These are phyloP conservation scores for Hygrophoropsis aurantiaca DNA, from an alignment of 768 basidiomycete genomes.

Conservation along the genomic window DNA sequence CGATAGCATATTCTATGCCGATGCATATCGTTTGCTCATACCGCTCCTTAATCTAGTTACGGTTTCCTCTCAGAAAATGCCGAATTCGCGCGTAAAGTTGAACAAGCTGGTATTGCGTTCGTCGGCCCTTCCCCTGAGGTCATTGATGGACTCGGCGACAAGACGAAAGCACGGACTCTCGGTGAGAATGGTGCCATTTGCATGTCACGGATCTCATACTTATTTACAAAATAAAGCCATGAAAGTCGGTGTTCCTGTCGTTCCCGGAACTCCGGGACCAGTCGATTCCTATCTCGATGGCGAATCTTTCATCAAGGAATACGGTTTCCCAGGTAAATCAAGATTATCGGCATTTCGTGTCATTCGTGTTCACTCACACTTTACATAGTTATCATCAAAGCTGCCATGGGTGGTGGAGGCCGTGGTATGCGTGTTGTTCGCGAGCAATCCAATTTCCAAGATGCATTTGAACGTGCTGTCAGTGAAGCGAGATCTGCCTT, in stretches of 20 bases:
- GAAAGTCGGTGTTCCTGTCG: conserved; percentile 90
- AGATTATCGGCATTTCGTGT: background rate
- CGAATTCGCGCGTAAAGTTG: conserved; percentile 94
- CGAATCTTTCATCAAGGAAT: conserved; percentile 87
- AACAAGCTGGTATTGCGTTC: conserved; percentile 95
- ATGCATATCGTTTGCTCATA: too few species aligned
- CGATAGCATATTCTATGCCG: conserved; percentile 14
- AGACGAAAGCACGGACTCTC: conserved; percentile 93
- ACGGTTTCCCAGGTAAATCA: conserved; percentile 84
- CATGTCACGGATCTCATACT: conserved; percentile 2
- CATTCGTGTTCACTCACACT: conserved; percentile 2
- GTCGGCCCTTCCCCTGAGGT: conserved; percentile 95
- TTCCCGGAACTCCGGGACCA: conserved; percentile 97
- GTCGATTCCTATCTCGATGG: conserved; percentile 80
- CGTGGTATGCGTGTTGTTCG: conserved; percentile 99
- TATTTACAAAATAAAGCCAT: conserved; percentile 54
- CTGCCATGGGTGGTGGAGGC: conserved; percentile 98
- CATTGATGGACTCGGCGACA: conserved; percentile 97
- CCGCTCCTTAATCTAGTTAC: conserved; percentile 62
- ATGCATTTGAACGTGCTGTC: conserved; percentile 87
- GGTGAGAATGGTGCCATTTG: conserved; percentile 43
- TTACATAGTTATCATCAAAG: conserved; percentile 91
- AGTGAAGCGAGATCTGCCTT: conserved; percentile 96
- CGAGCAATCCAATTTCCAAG: conserved; percentile 88
- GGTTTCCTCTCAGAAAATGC: conserved; percentile 99